A percentile compares a stretch with the other conserved stretches of the same genome.
These are phyloP conservation scores for Macrolepiota dolichaula DNA, from an alignment of 768 basidiomycete species.

Conservation along the genomic window DNA sequence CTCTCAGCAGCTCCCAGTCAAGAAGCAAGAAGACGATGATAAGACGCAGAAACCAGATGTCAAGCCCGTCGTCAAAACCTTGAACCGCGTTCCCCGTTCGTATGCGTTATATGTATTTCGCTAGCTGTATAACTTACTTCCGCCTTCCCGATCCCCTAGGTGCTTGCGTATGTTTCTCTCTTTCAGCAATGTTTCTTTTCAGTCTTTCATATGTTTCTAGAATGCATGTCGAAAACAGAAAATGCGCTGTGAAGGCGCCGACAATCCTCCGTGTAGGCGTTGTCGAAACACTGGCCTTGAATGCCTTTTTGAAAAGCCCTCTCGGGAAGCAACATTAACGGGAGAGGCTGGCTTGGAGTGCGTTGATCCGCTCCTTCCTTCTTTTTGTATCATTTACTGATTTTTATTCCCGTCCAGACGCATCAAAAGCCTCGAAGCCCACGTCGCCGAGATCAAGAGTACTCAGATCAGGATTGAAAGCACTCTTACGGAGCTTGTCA, in stretches of 20 bases:
- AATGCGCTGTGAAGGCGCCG: conserved; percentile 96
- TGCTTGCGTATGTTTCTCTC: conserved; percentile 61
- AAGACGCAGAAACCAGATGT: conserved; percentile 59
- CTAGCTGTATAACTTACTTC: conserved; percentile 15
- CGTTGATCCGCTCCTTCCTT: conserved; percentile 26
- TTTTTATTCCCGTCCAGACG: conserved; percentile 49
- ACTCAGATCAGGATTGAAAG: conserved; percentile 74
- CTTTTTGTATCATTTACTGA: conserved; percentile 13
- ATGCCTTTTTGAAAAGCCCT: conserved; percentile 94
- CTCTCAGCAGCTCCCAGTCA: conserved; percentile 35
- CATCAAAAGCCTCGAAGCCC: conserved; percentile 83
- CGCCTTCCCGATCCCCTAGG: conserved; percentile 39
- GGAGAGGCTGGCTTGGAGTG: conserved; percentile 90
- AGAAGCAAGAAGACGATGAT: conserved; percentile 63
- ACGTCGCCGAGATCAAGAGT: conserved; percentile 79
- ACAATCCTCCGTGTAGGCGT: conserved; percentile 94
- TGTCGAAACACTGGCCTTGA: conserved; percentile 88
- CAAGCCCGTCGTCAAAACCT: conserved; percentile 72
- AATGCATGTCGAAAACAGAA: conserved; percentile 96
- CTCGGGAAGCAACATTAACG: conserved; percentile 79
- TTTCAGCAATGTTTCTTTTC: conserved; percentile 4
- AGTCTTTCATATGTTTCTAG: conserved; percentile 34
- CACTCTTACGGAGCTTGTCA: conserved; percentile 76
- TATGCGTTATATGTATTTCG: conserved; percentile 22
- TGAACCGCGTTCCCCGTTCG: conserved; percentile 87